Evolutionary conservation across 164 flowering plant species (phyloP), one percentile per base, ranked within the genome.

Genomic region (Tetrastigma voinierianum): DNA sequence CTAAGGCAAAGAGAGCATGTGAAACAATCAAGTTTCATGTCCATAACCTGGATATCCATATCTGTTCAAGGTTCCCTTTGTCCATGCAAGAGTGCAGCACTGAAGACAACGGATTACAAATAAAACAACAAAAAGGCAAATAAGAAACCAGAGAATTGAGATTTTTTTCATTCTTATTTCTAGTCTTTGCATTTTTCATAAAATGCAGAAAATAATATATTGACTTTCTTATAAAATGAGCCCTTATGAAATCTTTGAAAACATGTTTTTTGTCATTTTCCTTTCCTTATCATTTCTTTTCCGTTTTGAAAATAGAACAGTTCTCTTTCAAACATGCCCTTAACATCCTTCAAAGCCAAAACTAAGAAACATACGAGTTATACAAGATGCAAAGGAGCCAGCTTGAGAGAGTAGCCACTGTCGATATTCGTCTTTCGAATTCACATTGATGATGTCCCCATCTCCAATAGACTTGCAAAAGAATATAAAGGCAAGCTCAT

Each of bases 351-450:
- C 1, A 61, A 4, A 59, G 59, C 58, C 45, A 59, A 66, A 69
- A n/a, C n/a, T 51, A 25, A 70, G 51, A 58, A 72, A 82, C 99
- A 52, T 87, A 96, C 99, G 98, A 64, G 87, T 82, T 58, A 96
- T 93, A 71, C 78, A 83, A 57, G 98, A 96, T 21, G 90, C 73
- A 67, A 93, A 71, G 46, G 74, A 77, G 57, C 95, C 67, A 77
- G 79, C 59, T 76, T 80, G 97, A 67, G 89, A 88, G 24, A 93
- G 97, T 66, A 90, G 99, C 98, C 99, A 96, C 74, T 89, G 96
- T 25, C 87, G 82, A 72, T 90, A 88, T 85, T n/a, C n/a, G n/a
- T n/a, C n/a, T 93, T 85, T 64, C 98, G 83, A 55, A 96, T 96
- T 76, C 61, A 89, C 97, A 84, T 90, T 93, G 57, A 90, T 60